Percentiles rank a stretch among this genome's conserved stretches.
phyloP scores from a whole-genome alignment of 305 asterid species.

The Ajuga reptans region DNA sequence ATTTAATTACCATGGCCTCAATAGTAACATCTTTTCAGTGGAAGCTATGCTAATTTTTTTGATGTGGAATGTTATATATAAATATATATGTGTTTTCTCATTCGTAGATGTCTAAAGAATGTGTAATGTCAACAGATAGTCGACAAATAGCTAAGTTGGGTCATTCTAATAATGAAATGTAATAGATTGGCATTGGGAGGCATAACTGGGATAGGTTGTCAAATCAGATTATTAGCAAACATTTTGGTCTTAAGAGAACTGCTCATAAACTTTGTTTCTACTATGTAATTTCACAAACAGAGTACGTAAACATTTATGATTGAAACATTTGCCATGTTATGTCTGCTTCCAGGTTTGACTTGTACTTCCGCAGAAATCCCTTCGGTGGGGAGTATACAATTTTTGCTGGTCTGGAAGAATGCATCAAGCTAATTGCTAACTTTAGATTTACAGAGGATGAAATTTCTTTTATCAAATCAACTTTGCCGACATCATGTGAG shows the following conservation, averaged over 20 bases:
- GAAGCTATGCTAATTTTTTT: background rate
- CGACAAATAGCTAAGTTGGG: background rate
- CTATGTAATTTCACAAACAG: background rate
- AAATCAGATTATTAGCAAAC: background rate
- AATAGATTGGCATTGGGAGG: background rate
- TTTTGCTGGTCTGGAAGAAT: constrained; percentile 97
- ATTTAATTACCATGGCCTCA: background rate
- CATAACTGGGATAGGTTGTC: background rate
- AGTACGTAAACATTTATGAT: background rate
- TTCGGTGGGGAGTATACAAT: constrained; percentile 95
- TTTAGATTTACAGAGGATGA: constrained; percentile 74
- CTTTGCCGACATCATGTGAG: constrained; percentile 82
- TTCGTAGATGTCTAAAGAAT: background rate
- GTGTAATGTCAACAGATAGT: background rate
- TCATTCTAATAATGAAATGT: background rate
- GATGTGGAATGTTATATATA: background rate
- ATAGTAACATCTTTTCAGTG: background rate
- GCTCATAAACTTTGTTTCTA: background rate
- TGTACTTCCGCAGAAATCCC: constrained; percentile 74
- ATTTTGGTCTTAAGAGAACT: background rate
- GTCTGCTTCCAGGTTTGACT: constrained; percentile 65
- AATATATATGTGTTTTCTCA: background rate
- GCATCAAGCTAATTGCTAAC: constrained; percentile 79
- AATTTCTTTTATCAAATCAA: constrained; percentile 52
- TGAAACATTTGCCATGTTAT: background rate